Evolutionary conservation across 768 basidiomycete species (phyloP).

Genomic region (Suillus cothurnatus): DNA sequence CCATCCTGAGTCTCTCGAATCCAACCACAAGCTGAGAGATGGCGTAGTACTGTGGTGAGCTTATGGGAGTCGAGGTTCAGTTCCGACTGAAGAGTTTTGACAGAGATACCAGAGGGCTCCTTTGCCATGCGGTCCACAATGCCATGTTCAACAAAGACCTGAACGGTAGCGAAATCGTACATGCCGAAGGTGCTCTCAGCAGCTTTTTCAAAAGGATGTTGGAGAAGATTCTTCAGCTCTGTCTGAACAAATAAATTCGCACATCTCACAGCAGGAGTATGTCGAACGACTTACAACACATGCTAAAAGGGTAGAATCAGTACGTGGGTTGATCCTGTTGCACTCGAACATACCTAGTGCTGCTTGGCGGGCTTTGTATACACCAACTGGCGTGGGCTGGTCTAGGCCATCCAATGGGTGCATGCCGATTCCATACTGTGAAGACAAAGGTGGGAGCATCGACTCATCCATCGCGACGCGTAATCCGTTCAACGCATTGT

Average conservation of each 20-base stretch:
- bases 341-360: conserved; percentile 4
- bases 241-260: neutral
- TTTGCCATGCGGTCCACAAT: conserved; percentile 20
- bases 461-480: neutral
- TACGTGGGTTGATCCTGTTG: neutral
- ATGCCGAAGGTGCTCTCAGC: conserved; percentile 13
- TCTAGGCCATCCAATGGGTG: conserved; percentile 5
- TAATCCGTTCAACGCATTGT: neutral
- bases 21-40: conserved; percentile 21
- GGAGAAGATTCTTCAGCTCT: conserved; percentile 8
- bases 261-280: neutral
- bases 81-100: conserved; percentile 15
- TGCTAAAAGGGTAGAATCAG: conserved; percentile 1
- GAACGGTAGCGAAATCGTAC: conserved; percentile 19
- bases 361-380: conserved; percentile 4
- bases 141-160: conserved; percentile 20
- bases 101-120: conserved; percentile 16
- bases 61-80: conserved; percentile 19
- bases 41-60: conserved; percentile 19
- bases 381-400: neutral
- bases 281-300: neutral
- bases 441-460: neutral
- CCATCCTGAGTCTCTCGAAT: conserved; percentile 21
- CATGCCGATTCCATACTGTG: neutral
- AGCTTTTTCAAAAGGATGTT: conserved; percentile 7